Conservation (phyloP, 768 basidiomycete genomes). For the Russula lepida region DNA sequence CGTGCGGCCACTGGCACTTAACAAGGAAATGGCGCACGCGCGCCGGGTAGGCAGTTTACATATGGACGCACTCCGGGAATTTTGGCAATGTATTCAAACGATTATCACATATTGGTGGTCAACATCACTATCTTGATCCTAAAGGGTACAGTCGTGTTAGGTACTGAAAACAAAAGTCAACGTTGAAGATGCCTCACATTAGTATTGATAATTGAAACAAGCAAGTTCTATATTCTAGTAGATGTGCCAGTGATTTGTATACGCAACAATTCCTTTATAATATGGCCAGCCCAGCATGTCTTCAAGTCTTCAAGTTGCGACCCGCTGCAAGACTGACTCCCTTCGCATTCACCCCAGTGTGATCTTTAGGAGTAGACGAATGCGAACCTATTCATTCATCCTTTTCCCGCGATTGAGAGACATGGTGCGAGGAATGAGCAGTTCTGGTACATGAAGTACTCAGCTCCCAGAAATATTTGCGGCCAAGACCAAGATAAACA, state of each 20-base stretch:
- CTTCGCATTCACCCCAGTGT: slow-evolving; percentile 23
- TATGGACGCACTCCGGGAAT: not conserved
- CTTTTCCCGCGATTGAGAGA: too few species aligned
- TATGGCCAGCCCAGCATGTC: too few species aligned
- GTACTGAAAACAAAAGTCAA: too few species aligned
- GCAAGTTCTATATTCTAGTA: too few species aligned
- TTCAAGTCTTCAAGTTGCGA: not conserved
- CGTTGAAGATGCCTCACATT: too few species aligned
- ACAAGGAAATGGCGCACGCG: not conserved
- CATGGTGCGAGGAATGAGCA: too few species aligned
- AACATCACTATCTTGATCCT: not conserved
- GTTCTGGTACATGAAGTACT: too few species aligned
- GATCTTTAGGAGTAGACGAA: slow-evolving; percentile 14
- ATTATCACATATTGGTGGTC: slow-evolving; percentile 1
- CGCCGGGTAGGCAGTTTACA: slow-evolving; percentile 5
- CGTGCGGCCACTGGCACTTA: not conserved
- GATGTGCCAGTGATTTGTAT: too few species aligned
- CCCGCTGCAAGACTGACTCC: slow-evolving; percentile 24
- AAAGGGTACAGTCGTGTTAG: not conserved
- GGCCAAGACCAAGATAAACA: not conserved
- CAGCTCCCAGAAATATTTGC: not conserved
- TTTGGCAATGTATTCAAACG: slow-evolving; percentile 14
- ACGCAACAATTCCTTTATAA: not conserved
- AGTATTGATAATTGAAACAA: too few species aligned
- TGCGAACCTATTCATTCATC: too few species aligned